Conservation (phyloP, 805 yeast species). For the Ogataea ganodermae region DNA sequence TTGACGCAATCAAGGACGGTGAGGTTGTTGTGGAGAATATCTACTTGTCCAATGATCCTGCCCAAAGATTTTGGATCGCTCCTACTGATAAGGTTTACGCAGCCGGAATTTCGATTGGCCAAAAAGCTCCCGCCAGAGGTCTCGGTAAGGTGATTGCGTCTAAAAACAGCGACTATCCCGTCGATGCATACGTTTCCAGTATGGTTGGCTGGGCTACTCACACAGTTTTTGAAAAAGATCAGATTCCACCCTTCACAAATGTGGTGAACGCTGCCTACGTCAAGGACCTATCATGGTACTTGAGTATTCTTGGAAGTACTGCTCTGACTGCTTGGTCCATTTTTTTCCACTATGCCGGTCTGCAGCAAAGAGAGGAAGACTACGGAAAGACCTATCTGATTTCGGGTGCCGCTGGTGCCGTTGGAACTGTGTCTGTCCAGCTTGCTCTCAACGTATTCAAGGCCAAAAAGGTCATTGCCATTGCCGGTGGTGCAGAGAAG, state of each 20-base stretch:
- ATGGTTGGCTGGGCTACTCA: slow-evolving; percentile 51
- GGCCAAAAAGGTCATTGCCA: slow-evolving; percentile 58
- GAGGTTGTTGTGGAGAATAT: slow-evolving; percentile 46
- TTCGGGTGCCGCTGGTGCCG: slow-evolving; percentile 75
- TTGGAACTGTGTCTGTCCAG: slow-evolving; percentile 62
- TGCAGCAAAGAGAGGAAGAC: slow-evolving; percentile 31
- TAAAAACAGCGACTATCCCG: slow-evolving; percentile 32
- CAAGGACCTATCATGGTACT: slow-evolving; percentile 44
- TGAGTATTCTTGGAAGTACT: slow-evolving; percentile 56
- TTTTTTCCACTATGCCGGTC: slow-evolving; percentile 49
- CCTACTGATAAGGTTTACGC: slow-evolving; percentile 42
- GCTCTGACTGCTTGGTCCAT: slow-evolving; percentile 65
- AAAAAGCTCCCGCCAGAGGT: slow-evolving; percentile 48
- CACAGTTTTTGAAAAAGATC: slow-evolving; percentile 36
- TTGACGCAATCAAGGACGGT: slow-evolving; percentile 5
- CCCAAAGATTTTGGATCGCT: slow-evolving; percentile 54
- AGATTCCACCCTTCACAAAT: neutral
- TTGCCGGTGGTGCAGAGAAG: slow-evolving; percentile 62
- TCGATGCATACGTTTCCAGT: slow-evolving; percentile 47
- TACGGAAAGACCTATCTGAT: slow-evolving; percentile 49
- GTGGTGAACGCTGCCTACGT: slow-evolving; percentile 29
- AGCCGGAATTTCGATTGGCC: slow-evolving; percentile 44
- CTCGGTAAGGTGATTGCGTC: slow-evolving; percentile 49
- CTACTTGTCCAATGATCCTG: slow-evolving; percentile 60
- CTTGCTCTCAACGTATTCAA: slow-evolving; percentile 53